Evolutionary conservation across 148 eudicot genomes (phyloP), one percentile per base, ranked within the genome.

Genomic region (Camellia japonica): DNA sequence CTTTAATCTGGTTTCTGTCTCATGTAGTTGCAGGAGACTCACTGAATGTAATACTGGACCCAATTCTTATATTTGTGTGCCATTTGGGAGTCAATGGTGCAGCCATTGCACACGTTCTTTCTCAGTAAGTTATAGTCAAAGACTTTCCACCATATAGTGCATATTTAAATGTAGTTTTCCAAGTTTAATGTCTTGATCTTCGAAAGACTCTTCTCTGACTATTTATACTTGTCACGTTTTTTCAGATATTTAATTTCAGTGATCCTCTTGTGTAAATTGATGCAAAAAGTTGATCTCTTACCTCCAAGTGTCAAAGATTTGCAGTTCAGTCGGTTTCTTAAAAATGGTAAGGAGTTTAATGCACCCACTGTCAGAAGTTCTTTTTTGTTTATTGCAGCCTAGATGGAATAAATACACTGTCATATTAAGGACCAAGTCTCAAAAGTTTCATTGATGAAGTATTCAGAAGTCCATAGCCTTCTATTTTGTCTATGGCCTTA

Each of bases 31-130:
- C 88, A 23, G 99, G 93, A 70, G 98, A 97, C 83, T 82, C 85
- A 30, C 80, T 91, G 73, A 97, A 97, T 77, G 87, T 97, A 75
- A 80, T 97, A 54, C 88, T 94, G 79, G 99, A 97, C 80, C 95
- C 97, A 42, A 91, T 97, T 59, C 88, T 97, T 77, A 94, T 94
- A 41, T 97, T 97, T 42, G 88, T 71, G 55, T 92, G 89, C 71
- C 87, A 74, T 38, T 72, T 87, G 85, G 99, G 99, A 49, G 96
- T 97, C 18, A 86, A 89, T 78, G 99, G 99, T 47, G 99, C 99
- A 38, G 99, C 99, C 79, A 92, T 97, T 85, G 97, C 99, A 54
- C 99, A 97, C 80, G 99, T 97, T 63, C 84, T 94, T 61, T 97
- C 99, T 68, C 99, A 97, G 99, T 94, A 84, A 86, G 95, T 87